Percentiles rank a stretch among this genome's conserved stretches.
Evolutionary conservation across 352 stramenopile species (phyloP).

Genomic region (Globisporangium splendens): DNA sequence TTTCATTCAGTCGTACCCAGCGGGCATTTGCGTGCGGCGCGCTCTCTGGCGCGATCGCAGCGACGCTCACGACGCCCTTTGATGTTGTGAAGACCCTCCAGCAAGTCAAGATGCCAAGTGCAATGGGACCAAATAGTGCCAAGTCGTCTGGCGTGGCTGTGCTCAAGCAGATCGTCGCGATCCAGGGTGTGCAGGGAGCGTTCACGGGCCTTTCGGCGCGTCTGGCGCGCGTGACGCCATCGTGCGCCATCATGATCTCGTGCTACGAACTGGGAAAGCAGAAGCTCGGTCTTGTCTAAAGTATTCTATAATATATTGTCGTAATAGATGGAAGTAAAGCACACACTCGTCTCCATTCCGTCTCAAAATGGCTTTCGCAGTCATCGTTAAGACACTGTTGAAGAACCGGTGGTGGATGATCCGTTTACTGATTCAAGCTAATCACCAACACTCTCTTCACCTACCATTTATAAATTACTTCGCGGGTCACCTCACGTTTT

Average conservation of each 20-base stretch:
- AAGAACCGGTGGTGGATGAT: no score
- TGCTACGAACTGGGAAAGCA: constrained; percentile 81
- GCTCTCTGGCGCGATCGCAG: constrained; percentile 82
- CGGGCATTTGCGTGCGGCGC: constrained; percentile 86
- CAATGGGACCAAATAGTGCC: constrained; percentile 16
- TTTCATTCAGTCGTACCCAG: constrained; percentile 43
- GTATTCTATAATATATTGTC: not conserved
- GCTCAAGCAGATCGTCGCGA: constrained; percentile 48
- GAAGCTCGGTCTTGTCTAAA: constrained; percentile 52
- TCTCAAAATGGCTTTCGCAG: no score
- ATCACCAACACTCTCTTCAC: no score
- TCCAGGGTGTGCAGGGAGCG: constrained; percentile 37
- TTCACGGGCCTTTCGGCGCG: constrained; percentile 71
- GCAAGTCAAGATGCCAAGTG: constrained; percentile 52
- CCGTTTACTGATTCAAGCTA: no score
- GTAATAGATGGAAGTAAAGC: no score
- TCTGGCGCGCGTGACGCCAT: constrained; percentile 64
- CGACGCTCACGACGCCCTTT: constrained; percentile 91
- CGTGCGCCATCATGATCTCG: constrained; percentile 87
- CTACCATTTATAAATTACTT: no score
- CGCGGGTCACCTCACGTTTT: no score
- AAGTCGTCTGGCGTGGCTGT: constrained; percentile 33
- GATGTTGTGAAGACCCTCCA: constrained; percentile 95
- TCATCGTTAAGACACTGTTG: no score
- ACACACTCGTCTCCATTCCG: no score